These are phyloP conservation scores for Nicotiana paniculata DNA, from an alignment of 257 asterid species.

Conservation along the genomic window DNA sequence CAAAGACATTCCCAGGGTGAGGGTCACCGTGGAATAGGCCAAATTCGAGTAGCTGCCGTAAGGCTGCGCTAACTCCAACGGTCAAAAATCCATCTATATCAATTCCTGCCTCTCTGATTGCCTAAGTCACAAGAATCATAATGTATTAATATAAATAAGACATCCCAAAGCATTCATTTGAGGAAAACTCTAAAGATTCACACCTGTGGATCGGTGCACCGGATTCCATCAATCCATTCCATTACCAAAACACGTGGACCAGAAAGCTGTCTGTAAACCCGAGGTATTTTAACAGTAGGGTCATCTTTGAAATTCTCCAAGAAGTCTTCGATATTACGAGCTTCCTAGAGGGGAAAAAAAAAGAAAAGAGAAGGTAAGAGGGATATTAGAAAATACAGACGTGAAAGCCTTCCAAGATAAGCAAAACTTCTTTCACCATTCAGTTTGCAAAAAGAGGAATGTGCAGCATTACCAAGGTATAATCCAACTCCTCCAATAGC, in stretches of 20 bases:
- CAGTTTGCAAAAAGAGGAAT: background rate
- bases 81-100: slow-evolving; percentile 85
- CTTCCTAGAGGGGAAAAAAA: slow-evolving; percentile 53
- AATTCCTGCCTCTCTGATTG: slow-evolving; percentile 80
- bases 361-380: background rate
- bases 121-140: slow-evolving; percentile 43
- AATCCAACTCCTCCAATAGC: slow-evolving; percentile 98
- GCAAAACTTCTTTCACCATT: background rate
- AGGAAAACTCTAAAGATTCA: background rate
- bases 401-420: background rate
- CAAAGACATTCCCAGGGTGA: slow-evolving; percentile 98
- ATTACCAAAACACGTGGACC: slow-evolving; percentile 93
- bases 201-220: slow-evolving; percentile 99
- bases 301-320: slow-evolving; percentile 92
- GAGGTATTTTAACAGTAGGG: slow-evolving; percentile 94
- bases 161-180: slow-evolving; percentile 12
- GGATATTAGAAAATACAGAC: background rate
- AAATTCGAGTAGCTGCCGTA: slow-evolving; percentile 90
- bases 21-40: slow-evolving; percentile 99
- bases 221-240: slow-evolving; percentile 99
- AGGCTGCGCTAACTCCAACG: slow-evolving; percentile 97
- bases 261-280: slow-evolving; percentile 72
- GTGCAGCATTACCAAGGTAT: slow-evolving; percentile 60
- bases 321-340: slow-evolving; percentile 96
- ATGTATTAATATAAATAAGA: slow-evolving; percentile 11